Evolutionary conservation across 176 grass and related monocot species (phyloP).

Genomic region (Olyra latifolia): DNA sequence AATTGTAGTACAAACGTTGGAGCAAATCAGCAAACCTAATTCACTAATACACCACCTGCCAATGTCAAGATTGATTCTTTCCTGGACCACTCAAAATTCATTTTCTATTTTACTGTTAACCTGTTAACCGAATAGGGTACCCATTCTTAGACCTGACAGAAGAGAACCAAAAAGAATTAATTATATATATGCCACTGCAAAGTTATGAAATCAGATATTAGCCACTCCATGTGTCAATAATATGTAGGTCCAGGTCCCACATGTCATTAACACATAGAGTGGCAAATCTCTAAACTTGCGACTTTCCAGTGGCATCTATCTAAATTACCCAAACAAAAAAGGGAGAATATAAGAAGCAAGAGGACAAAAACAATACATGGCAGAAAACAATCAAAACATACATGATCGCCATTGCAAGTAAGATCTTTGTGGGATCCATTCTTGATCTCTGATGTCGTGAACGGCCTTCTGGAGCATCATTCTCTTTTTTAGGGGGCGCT

Average conservation of each 20-base stretch:
- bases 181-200: too few relatives aligned
- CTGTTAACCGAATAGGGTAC: background rate
- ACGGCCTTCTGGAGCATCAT: slow-evolving; percentile 68
- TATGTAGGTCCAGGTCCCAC: too few relatives aligned
- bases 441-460: slow-evolving; percentile 67
- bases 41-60: background rate
- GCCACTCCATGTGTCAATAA: too few relatives aligned
- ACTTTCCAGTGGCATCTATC: too few relatives aligned
- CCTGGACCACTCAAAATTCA: background rate
- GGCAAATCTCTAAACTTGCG: too few relatives aligned
- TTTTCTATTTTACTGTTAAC: slow-evolving; percentile 8
- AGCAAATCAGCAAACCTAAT: background rate
- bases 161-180: background rate
- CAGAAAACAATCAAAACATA: slow-evolving; percentile 61
- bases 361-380: background rate
- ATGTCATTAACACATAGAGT: too few relatives aligned
- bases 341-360: background rate
- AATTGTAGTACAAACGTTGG: slow-evolving; percentile 6
- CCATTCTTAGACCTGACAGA: background rate
- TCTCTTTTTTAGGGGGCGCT: slow-evolving; percentile 71
- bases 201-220: too few relatives aligned
- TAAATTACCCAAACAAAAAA: too few relatives aligned
- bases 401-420: slow-evolving; percentile 89
- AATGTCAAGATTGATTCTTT: background rate
- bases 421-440: slow-evolving; percentile 89